phyloP scores from a whole-genome alignment of 805 yeast genomes.

The Hanseniaspora nectarophila region DNA sequence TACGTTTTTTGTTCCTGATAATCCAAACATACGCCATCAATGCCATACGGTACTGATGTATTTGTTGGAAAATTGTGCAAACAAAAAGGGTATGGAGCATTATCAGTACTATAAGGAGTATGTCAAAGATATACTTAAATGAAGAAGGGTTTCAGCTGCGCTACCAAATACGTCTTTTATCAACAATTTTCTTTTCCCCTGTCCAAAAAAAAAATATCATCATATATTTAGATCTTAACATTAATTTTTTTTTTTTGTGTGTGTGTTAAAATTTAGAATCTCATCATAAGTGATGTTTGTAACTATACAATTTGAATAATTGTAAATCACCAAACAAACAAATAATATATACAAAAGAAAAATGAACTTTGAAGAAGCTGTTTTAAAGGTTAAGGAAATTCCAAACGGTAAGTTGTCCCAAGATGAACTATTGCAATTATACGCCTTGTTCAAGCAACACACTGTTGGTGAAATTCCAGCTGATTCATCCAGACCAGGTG shows the following conservation, averaged over 20 bases:
- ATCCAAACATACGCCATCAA: slow-evolving; percentile 4
- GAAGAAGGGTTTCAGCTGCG: not conserved
- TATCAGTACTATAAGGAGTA: not conserved
- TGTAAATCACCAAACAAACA: too few relatives aligned
- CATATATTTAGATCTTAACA: not conserved
- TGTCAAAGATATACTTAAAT: not conserved
- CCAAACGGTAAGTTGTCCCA: slow-evolving; percentile 69
- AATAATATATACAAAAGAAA: too few relatives aligned
- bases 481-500: slow-evolving; percentile 69
- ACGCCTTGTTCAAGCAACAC: slow-evolving; percentile 93
- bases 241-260: not conserved
- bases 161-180: not conserved
- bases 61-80: not conserved
- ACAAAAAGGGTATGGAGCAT: not conserved
- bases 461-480: slow-evolving; percentile 82
- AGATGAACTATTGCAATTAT: slow-evolving; percentile 75
- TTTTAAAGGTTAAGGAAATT: slow-evolving; percentile 61
- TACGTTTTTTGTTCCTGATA: slow-evolving; percentile 6
- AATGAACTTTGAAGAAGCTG: slow-evolving; percentile 29
- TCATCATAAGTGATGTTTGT: too few relatives aligned
- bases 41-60: not conserved
- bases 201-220: too few relatives aligned
- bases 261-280: not conserved
- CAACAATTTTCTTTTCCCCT: not conserved
- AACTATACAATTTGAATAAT: too few relatives aligned